Evolutionary conservation across 805 yeast genomes (phyloP), one percentile per base, ranked within the genome.

Genomic region (Candida glaebosa): DNA sequence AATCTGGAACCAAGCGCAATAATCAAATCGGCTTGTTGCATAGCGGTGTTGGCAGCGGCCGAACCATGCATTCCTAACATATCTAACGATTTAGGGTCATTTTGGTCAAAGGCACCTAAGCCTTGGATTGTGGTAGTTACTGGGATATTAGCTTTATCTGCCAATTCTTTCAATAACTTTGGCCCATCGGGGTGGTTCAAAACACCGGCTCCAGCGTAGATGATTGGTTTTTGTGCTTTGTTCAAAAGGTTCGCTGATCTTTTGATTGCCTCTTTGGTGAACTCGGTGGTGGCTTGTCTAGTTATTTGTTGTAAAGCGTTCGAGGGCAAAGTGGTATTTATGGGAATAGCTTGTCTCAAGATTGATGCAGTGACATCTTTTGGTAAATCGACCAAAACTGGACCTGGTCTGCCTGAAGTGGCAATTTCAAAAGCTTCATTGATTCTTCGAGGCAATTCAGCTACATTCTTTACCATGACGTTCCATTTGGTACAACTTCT

Each of bases 51-150:
- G 53, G 99, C 99, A 54, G 89, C 88, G 38, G 89, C 96, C 46
- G 82, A 77, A 50, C 99, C 99, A 67, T 93, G 99, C 99, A 93
- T 93, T 56, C 99, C 99, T 52, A 93, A 78, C 95, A 93, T 88
- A 65, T 91, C 96, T 51, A 93, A 69, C 18, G 96, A 84, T 65
- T 89, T 88, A 50, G 82, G 82, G 67, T 90, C 96, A 48, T 75
- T 78, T 71, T 93, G 98, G 67, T 93, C 96, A 57, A 83, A 93
- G 6, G 95, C 86, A 54, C 99, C 99, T 49, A 93, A 76, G 43
- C 86, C 97, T 68, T 90, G 98, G 43, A 93, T 63, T 39, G 97
- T 86, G 19, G 98, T 93, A 34, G 99, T 91, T 47, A 93, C 99
- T 25, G 99, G 99, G 48, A 93, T 91, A 58, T 78, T 74, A 19